A percentile compares a stretch with the other conserved stretches of the same genome.
Conservation (phyloP, 352 stramenopile genomes). For the Globisporangium spiculum region DNA sequence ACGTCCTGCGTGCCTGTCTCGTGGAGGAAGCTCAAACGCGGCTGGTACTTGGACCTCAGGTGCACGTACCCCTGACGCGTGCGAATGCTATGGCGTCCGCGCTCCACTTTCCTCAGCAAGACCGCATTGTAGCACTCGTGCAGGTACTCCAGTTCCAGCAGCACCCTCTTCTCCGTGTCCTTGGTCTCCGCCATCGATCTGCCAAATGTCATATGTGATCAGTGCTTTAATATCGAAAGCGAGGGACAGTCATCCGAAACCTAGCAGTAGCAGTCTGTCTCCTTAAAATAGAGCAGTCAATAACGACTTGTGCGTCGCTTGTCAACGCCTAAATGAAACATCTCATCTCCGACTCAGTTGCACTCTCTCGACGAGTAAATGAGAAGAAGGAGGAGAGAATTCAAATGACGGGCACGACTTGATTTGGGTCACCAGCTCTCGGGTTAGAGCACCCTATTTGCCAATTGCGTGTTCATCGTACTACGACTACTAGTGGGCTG, state of each 20-base stretch:
- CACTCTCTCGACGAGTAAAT: too few species aligned
- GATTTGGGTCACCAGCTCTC: too few species aligned
- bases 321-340: too few species aligned
- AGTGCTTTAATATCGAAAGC: background rate
- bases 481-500: too few species aligned
- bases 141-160: conserved; percentile 12
- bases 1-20: background rate
- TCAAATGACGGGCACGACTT: too few species aligned
- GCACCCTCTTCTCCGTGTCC: background rate
- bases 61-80: conserved; percentile 13
- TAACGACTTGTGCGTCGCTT: too few species aligned
- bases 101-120: conserved; percentile 11
- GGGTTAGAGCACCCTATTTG: too few species aligned
- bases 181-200: conserved; percentile 3
- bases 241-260: background rate
- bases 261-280: too few species aligned
- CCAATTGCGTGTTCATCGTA: too few species aligned
- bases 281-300: too few species aligned
- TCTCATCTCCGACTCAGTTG: too few species aligned
- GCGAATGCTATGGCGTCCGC: conserved; percentile 7
- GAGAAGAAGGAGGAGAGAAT: too few species aligned
- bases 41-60: conserved; percentile 14
- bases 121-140: conserved; percentile 16
- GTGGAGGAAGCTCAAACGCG: conserved; percentile 11
- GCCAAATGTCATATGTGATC: background rate